phyloP scores from a whole-genome alignment of 1,284 basidiomycete genomes.

The Schizophyllum commune region DNA sequence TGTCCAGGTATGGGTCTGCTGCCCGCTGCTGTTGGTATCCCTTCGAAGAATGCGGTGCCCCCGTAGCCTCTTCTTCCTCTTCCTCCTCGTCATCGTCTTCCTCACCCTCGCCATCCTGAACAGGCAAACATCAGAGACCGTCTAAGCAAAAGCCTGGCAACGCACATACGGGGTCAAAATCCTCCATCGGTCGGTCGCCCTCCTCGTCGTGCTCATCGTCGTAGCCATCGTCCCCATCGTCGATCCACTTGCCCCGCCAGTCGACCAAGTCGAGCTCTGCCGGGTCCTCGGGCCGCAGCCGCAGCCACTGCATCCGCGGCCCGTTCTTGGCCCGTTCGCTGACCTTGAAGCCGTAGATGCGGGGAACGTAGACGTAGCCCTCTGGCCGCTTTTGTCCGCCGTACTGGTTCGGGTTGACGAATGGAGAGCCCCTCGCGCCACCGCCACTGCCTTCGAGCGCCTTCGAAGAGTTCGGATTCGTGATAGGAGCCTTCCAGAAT shows the following conservation, averaged over 20 bases:
- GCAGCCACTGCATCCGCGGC: constrained; percentile 95
- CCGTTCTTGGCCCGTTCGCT: constrained; percentile 83
- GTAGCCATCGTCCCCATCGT: constrained; percentile 54
- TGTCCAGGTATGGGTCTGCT: constrained; percentile 17
- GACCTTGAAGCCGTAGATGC: constrained; percentile 91
- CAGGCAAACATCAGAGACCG: constrained; percentile 3
- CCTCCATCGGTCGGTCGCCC: constrained; percentile 70
- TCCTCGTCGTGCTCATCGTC: constrained; percentile 57
- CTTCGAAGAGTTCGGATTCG: constrained; percentile 46
- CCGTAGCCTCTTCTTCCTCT: constrained; percentile 39
- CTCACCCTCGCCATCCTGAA: constrained; percentile 45
- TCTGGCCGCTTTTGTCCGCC: constrained; percentile 83
- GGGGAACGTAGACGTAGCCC: constrained; percentile 83
- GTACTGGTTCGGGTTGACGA: constrained; percentile 77
- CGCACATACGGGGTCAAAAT: constrained; percentile 66
- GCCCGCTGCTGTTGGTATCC: constrained; percentile 19
- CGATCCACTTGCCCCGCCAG: constrained; percentile 81
- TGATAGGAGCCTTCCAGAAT: constrained; percentile 64
- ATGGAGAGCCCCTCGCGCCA: constrained; percentile 33
- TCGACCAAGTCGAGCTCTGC: constrained; percentile 84
- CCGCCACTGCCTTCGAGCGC: constrained; percentile 32
- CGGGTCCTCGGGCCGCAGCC: constrained; percentile 73
- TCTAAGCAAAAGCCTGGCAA: constrained; percentile 1
- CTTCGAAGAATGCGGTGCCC: constrained; percentile 18
- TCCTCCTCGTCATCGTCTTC: constrained; percentile 59